Base-by-base conservation (phyloP, 2,329 filamentous ascomycete genomes). In the Boeremia exigua region DNA sequence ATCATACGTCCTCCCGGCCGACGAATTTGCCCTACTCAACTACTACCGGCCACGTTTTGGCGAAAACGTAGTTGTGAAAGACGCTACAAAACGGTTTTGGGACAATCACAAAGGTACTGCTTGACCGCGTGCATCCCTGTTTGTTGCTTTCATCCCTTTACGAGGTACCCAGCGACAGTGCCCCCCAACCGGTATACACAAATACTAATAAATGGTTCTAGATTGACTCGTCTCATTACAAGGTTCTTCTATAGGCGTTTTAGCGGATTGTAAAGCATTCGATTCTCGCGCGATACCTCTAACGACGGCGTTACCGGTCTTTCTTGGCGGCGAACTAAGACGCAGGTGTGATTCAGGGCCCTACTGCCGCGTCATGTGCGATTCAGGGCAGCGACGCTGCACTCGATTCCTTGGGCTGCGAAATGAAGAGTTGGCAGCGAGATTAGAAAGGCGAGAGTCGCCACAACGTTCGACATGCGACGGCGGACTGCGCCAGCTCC, bases 11-110 rank as follows among this genome's bases (percentile, higher is more conserved):
- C 86, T 96, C 79, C 86, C 81, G 30, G 81, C 83, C 59, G 86
- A 91, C 75, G 91, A 96, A 77, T 96, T 95, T 69, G 86, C 90
- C 50, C 82, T 96, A 57, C 92, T 96, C 84, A 96, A 95, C 79
- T 94, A 88, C 75, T 94, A 89, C 74, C 88, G 90, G 59, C 77
- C 83, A 59, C 84, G 88, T 9, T 92, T 89, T 69, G 73, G 78
- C 28, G 84, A 84, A 56, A 78, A 77, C 14, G 69, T 75, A 25
- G 68, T 83, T 44, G 80, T 83, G 19, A 79, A 80, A 63, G 76
- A 75, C 47, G 83, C 83, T 10, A 81, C 85, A 47, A 81, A 78
- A 58, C 81, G 84, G 12, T 87, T 83, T 68, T 87, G 84, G 84
- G 77, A 84, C 61, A 74, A 79, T 43, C 75, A 78, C 58, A 73